A percentile compares a stretch with the other conserved stretches of the same genome.
These are phyloP conservation scores for Trichoderma parareesei DNA, from an alignment of 495 filamentous ascomycete genomes.

Conservation along the genomic window DNA sequence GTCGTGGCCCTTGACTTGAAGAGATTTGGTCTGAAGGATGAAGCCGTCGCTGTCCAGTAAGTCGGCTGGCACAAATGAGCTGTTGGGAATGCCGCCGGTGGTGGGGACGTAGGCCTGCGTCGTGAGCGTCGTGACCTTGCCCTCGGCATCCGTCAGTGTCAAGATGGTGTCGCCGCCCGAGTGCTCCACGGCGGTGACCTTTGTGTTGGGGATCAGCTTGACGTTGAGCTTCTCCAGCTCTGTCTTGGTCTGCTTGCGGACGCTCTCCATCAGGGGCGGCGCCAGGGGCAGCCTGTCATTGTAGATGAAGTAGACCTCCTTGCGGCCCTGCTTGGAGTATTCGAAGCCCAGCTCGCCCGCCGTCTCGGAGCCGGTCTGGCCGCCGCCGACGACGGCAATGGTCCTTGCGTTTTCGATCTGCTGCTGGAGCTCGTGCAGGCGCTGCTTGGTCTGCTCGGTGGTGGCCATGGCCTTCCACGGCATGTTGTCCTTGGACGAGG, in stretches of 20 bases:
- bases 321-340: conserved; percentile 21
- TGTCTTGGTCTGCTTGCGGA: conserved; percentile 21
- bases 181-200: conserved; percentile 17
- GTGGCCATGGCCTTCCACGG: conserved; percentile 44
- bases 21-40: conserved; percentile 27
- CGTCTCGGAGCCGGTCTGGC: conserved; percentile 58
- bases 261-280: conserved; percentile 16
- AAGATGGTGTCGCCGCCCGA: conserved; percentile 19
- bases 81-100: conserved; percentile 35
- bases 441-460: conserved; percentile 33
- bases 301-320: conserved; percentile 40
- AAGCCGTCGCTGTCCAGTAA: conserved; percentile 27
- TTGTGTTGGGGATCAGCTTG: conserved; percentile 21
- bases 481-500: conserved; percentile 29
- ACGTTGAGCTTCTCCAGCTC: conserved; percentile 30
- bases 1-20: conserved; percentile 25
- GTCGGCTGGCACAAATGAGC: conserved; percentile 26
- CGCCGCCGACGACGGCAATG: conserved; percentile 61
- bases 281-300: conserved; percentile 23
- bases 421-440: conserved; percentile 37
- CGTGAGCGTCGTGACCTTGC: conserved; percentile 20
- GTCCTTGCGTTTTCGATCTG: conserved; percentile 43
- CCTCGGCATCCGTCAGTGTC: conserved; percentile 17
- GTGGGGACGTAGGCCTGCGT: conserved; percentile 38
- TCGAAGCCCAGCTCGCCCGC: conserved; percentile 51